These are phyloP conservation scores for Gautieria morchelliformis DNA, from an alignment of 768 basidiomycete species.

Conservation along the genomic window DNA sequence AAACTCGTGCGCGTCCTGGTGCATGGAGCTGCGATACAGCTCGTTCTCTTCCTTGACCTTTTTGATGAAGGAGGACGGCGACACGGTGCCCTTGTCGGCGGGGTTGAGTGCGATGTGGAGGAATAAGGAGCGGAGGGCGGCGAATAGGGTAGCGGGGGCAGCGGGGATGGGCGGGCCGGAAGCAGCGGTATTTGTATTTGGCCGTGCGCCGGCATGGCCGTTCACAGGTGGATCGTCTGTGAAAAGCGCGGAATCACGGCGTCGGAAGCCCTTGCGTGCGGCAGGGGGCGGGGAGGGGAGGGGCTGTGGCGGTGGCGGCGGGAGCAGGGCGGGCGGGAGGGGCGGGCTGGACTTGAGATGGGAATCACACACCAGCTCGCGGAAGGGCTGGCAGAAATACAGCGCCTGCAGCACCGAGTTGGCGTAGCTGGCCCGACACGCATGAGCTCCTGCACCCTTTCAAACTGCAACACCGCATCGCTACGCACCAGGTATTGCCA, in stretches of 20 bases:
- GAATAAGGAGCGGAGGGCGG: slow-evolving; percentile 90
- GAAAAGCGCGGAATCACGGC: slow-evolving; percentile 1
- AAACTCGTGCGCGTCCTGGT: slow-evolving; percentile 99
- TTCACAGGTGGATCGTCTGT: slow-evolving; percentile 11
- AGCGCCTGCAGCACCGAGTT: slow-evolving; percentile 98
- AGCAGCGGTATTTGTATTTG: slow-evolving; percentile 14
- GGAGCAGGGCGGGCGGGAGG: slow-evolving; percentile 22
- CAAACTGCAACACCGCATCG: not conserved
- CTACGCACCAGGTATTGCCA: slow-evolving; percentile 84
- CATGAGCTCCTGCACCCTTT: slow-evolving; percentile 2
- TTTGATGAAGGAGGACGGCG: slow-evolving; percentile 86
- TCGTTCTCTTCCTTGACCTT: slow-evolving; percentile 92
- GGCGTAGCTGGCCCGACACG: slow-evolving; percentile 61
- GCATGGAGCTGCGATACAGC: slow-evolving; percentile 81
- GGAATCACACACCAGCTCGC: slow-evolving; percentile 76
- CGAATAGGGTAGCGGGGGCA: slow-evolving; percentile 69
- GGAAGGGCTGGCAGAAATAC: slow-evolving; percentile 91
- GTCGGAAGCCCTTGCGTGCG: slow-evolving; percentile 1
- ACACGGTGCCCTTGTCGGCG: slow-evolving; percentile 71
- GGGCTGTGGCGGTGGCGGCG: slow-evolving; percentile 14
- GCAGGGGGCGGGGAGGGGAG: slow-evolving; percentile 22
- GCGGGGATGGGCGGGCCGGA: slow-evolving; percentile 40
- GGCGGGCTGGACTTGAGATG: slow-evolving; percentile 40
- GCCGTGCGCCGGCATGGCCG: slow-evolving; percentile 18
- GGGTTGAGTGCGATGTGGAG: slow-evolving; percentile 72